Evolutionary conservation across 306 rosid species (phyloP).

Genomic region (Glycyrrhiza uralensis): DNA sequence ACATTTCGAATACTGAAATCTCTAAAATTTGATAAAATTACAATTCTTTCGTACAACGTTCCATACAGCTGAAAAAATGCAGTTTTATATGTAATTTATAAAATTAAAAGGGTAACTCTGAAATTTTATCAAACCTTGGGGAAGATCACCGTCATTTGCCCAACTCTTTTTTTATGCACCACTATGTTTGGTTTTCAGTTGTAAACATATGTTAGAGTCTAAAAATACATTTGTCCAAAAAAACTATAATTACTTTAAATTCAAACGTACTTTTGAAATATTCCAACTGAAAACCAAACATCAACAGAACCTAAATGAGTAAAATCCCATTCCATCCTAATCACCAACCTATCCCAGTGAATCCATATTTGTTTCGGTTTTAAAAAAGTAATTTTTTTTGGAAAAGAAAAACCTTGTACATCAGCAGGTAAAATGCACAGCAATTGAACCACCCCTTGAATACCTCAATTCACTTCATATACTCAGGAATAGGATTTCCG

Average conservation of each 20-base stretch:
- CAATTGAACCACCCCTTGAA: not conserved
- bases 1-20: not conserved
- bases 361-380: not conserved
- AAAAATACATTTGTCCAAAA: too few species aligned
- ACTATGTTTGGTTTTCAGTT: too few species aligned
- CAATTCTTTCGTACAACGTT: not conserved
- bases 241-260: too few species aligned
- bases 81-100: not conserved
- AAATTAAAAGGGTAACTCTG: not conserved
- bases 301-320: not conserved
- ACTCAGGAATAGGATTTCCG: slow-evolving; percentile 50
- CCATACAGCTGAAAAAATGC: not conserved
- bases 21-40: not conserved
- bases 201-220: too few species aligned
- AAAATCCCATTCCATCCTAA: slow-evolving; percentile 3
- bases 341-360: not conserved
- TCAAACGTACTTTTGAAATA: too few species aligned
- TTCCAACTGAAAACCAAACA: too few species aligned
- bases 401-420: not conserved
- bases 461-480: not conserved
- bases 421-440: not conserved
- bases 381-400: not conserved
- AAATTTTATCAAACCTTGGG: not conserved
- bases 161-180: not conserved
- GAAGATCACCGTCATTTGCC: not conserved